Percentiles rank a stretch among this genome's conserved stretches.
phyloP scores from a whole-genome alignment of 1,139 yeast species.

The Blastobotrys aristatus region DNA sequence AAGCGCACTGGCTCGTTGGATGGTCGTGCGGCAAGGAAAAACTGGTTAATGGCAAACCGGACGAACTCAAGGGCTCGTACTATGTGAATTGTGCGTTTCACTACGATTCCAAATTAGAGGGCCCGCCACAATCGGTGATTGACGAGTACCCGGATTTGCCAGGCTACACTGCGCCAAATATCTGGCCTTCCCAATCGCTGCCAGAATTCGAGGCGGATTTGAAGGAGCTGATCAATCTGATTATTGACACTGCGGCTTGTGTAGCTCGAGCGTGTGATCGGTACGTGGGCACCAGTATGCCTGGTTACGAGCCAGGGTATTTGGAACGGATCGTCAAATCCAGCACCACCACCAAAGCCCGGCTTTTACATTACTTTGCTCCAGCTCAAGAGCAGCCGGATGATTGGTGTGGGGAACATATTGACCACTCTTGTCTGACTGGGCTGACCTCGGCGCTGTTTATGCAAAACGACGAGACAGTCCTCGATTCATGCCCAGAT shows the following conservation, averaged over 20 bases:
- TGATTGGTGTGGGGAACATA: constrained; percentile 63
- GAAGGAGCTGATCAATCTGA: constrained; percentile 39
- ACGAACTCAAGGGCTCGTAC: constrained; percentile 53
- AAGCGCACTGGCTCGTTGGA: constrained; percentile 51
- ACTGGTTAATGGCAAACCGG: constrained; percentile 42
- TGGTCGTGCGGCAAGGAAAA: constrained; percentile 64
- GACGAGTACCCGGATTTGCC: constrained; percentile 29
- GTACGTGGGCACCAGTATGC: constrained; percentile 30
- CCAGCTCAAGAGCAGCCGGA: constrained; percentile 18
- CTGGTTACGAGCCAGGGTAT: constrained; percentile 37
- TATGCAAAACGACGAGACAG: constrained; percentile 37
- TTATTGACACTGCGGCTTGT: constrained; percentile 46
- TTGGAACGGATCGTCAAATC: constrained; percentile 44
- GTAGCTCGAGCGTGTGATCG: constrained; percentile 54
- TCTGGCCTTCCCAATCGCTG: constrained; percentile 50
- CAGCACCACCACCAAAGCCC: constrained; percentile 56
- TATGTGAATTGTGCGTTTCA: constrained; percentile 58
- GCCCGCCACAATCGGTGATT: constrained; percentile 21
- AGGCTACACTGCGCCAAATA: constrained; percentile 47
- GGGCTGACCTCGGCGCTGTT: constrained; percentile 56
- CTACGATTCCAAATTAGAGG: constrained; percentile 42
- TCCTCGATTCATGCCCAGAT: constrained; percentile 40
- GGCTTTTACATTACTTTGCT: constrained; percentile 53
- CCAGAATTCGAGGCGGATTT: constrained; percentile 30
- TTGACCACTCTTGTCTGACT: constrained; percentile 60